These are phyloP conservation scores for Cordia subcordata DNA, from an alignment of 257 asterid genomes.

Conservation along the genomic window DNA sequence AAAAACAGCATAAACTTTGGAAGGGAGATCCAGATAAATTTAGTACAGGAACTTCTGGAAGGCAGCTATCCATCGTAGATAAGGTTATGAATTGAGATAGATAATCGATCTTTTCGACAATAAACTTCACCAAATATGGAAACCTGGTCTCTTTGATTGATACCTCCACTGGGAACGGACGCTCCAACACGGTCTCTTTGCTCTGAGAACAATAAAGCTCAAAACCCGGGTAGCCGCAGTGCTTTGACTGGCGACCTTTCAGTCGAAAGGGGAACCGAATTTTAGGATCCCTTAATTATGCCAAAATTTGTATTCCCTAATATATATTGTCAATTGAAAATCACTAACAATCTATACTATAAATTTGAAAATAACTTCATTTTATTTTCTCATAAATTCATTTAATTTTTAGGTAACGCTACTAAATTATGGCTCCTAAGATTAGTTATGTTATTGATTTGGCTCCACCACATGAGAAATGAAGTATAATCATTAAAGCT, in stretches of 20 bases:
- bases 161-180: slow-evolving; percentile 5
- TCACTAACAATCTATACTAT: no score
- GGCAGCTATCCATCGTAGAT: not conserved
- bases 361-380: no score
- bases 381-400: no score
- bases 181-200: slow-evolving; percentile 5
- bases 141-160: not conserved
- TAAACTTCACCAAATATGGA: not conserved
- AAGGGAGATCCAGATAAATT: slow-evolving; percentile 1
- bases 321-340: no score
- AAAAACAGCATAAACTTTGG: no score
- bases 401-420: no score
- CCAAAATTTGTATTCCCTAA: no score
- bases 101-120: slow-evolving; percentile 3
- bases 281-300: no score
- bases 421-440: no score
- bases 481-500: no score
- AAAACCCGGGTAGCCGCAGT: slow-evolving; percentile 12
- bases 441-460: no score
- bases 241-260: not conserved
- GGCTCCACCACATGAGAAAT: no score
- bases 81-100: not conserved
- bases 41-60: not conserved
- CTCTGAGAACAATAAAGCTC: slow-evolving; percentile 4
- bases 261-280: not conserved